Evolutionary conservation across 2,329 filamentous ascomycete genomes (phyloP).

Genomic region (Fusarium goolgardi): DNA sequence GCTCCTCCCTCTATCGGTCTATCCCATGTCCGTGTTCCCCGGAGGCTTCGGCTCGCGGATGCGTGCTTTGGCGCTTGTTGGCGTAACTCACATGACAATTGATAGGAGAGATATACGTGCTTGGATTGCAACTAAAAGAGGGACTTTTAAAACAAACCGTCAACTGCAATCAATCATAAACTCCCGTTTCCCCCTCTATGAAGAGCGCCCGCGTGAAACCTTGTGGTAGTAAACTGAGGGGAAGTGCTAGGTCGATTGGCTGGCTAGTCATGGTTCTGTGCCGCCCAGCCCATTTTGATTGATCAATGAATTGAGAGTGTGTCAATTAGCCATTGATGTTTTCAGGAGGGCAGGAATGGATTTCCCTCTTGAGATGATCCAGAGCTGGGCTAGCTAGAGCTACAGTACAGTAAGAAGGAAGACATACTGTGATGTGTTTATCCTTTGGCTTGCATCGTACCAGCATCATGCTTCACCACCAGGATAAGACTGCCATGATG

Average conservation of each 20-base stretch:
- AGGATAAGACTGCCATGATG: constrained; percentile 36
- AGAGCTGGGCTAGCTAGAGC: background rate
- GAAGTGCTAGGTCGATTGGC: constrained; percentile 38
- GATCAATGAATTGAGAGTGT: constrained; percentile 24
- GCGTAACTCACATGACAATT: constrained; percentile 44
- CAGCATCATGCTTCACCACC: constrained; percentile 40
- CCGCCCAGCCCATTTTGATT: background rate
- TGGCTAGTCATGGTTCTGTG: constrained; percentile 14
- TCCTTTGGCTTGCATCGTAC: constrained; percentile 38
- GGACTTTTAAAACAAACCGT: constrained; percentile 15
- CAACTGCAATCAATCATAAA: constrained; percentile 24
- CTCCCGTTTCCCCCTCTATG: constrained; percentile 3
- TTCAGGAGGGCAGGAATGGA: constrained; percentile 10
- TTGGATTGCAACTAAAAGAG: constrained; percentile 6
- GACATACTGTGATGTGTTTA: background rate
- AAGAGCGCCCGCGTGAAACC: constrained; percentile 42
- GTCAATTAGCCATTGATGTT: constrained; percentile 31
- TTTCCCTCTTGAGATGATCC: background rate
- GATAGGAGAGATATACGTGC: constrained; percentile 1
- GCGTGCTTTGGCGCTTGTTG: constrained; percentile 40
- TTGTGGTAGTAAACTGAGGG: constrained; percentile 45
- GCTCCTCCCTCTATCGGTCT: background rate
- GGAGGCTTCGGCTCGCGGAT: constrained; percentile 44
- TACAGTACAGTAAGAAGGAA: background rate
- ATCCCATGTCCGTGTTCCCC: constrained; percentile 27